Percentiles rank a stretch among this genome's conserved stretches.
phyloP scores from a whole-genome alignment of 192 early-diverging fungal genomes.

The Umbelopsis isabellina region DNA sequence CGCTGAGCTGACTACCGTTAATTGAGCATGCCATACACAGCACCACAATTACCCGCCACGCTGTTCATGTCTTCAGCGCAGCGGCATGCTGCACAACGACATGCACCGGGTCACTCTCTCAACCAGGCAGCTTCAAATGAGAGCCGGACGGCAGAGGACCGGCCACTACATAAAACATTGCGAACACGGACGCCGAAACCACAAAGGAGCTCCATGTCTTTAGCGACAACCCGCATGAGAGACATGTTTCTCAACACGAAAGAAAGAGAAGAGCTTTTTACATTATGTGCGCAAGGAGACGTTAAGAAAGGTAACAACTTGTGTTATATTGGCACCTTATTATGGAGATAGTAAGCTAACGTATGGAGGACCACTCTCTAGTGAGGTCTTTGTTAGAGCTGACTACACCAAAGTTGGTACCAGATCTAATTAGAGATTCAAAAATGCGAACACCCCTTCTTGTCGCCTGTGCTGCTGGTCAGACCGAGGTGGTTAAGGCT shows the following conservation, averaged over 20 bases:
- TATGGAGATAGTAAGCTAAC: background rate
- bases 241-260: conserved; percentile 31
- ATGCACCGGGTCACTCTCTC: conserved; percentile 4
- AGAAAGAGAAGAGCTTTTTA: conserved; percentile 36
- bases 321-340: background rate
- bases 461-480: conserved; percentile 41
- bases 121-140: background rate
- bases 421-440: conserved; percentile 37
- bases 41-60: conserved; percentile 15
- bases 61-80: conserved; percentile 13
- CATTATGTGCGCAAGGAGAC: conserved; percentile 34
- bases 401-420: conserved; percentile 22
- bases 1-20: too few species aligned
- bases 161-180: background rate
- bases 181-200: conserved; percentile 11
- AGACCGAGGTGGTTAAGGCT: conserved; percentile 25
- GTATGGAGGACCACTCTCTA: background rate
- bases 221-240: conserved; percentile 25
- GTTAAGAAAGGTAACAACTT: conserved; percentile 26
- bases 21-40: conserved; percentile 7
- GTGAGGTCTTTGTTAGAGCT: conserved; percentile 25
- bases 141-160: background rate
- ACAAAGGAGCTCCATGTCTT: conserved; percentile 13
- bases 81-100: conserved; percentile 8
- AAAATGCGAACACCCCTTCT: conserved; percentile 39